Base-by-base conservation (phyloP, 345 rosid genomes). In the Eucalyptus erythrocorys region DNA sequence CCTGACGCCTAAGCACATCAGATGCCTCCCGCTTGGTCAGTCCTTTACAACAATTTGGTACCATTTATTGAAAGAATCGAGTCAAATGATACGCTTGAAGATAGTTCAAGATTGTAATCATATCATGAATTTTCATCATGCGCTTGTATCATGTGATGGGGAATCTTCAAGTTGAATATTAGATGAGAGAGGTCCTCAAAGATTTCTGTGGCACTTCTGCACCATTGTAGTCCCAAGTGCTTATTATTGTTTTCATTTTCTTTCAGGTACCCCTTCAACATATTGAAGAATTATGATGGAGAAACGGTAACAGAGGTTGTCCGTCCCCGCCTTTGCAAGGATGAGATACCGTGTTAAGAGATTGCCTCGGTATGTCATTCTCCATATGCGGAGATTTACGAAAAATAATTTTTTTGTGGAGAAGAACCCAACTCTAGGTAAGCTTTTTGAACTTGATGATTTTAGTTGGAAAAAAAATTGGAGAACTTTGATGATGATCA, bases 241-340 rank as follows among this genome's bases (percentile, higher is more conserved):
- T 84, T 47, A 47, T 84, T 88, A 49, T 26, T 43, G 27, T 50
- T 2, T 64, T 82, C n/a, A 48, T 86, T 85, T 90, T 88, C 86
- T 79, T 59, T 85, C 91, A 97, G 99, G 98, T 97, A 30, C 68
- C 68, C 32, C 68, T 96, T 96, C 82, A 96, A 96, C 90, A 92
- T 97, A 88, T 90, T 98, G 91, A 97, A 98, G 96, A 98, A 98
- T 92, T 97, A 94, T 91, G 99, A 97, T 92, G 99, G 99, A 88
- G 98, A 95, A 34, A 15, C 68, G 30, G 15, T 61, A 61, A 61
- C 68, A 61, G 98, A 96, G 90, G 97, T 95, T 90, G 99, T 98
- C 87, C 98, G 99, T 87, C 99, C 98, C 86, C 95, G 61, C 82
- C 86, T n/a, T 91, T 68, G 97, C 98, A 43, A 95, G 98, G 91